Percentiles rank a stretch among this genome's conserved stretches.
phyloP scores from a whole-genome alignment of 768 basidiomycete species.

The Pisolithus marmoratus region DNA sequence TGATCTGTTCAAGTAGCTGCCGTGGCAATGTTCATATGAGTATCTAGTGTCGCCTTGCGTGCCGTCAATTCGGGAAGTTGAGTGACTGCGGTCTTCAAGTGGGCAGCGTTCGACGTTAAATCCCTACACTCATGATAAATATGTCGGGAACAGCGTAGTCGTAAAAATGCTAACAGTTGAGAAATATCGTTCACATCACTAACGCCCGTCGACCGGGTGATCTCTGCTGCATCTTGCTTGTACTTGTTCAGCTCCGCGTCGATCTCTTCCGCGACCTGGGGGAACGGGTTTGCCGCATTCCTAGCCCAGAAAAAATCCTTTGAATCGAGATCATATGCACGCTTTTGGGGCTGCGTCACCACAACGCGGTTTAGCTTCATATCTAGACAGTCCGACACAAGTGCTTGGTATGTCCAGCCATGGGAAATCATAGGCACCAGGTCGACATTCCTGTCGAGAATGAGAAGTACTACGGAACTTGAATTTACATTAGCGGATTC shows the following conservation, averaged over 20 bases:
- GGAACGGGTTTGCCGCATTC: constrained; percentile 94
- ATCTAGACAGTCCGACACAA: constrained; percentile 95
- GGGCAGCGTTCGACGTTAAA: constrained; percentile 85
- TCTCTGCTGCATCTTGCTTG: constrained; percentile 94
- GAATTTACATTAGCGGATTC: constrained; percentile 8
- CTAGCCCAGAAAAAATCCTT: constrained; percentile 99
- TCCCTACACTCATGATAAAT: constrained; percentile 47
- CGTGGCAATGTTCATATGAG: constrained; percentile 99
- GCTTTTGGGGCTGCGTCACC: constrained; percentile 67
- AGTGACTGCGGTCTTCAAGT: constrained; percentile 95
- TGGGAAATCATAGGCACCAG: constrained; percentile 90
- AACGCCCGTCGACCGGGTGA: constrained; percentile 93
- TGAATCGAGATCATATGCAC: constrained; percentile 91
- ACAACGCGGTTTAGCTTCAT: constrained; percentile 96
- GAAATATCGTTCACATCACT: constrained; percentile 93
- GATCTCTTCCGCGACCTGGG: constrained; percentile 97
- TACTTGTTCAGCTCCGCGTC: constrained; percentile 86
- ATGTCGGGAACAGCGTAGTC: neutral
- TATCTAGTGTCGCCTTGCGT: constrained; percentile 92
- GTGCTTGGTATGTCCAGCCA: constrained; percentile 98
- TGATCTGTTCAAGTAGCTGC: constrained; percentile 92
- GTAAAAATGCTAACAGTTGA: constrained; percentile 63
- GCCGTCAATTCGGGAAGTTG: constrained; percentile 95
- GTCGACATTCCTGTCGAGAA: constrained; percentile 93
- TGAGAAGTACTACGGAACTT: constrained; percentile 67